A percentile compares a stretch with the other conserved stretches of the same genome.
Evolutionary conservation across 2,329 filamentous ascomycete genomes (phyloP).

Genomic region (Dissoconium aciculare): DNA sequence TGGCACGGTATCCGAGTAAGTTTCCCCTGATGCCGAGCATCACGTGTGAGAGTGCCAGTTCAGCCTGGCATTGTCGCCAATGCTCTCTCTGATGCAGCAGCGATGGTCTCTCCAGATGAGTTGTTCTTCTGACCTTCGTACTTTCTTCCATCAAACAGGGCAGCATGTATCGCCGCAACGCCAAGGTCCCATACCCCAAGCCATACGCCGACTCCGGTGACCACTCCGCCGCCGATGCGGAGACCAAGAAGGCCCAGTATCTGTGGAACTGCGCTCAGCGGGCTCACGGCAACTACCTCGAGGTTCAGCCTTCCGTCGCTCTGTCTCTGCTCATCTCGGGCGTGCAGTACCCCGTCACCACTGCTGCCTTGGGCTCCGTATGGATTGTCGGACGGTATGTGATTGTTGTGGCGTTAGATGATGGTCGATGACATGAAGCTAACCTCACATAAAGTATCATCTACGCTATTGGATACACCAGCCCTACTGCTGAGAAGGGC

Average conservation of each 20-base stretch:
- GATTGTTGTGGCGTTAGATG: neutral
- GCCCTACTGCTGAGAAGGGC: conserved; percentile 24
- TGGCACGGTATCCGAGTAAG: too few species aligned
- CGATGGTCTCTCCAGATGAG: too few species aligned
- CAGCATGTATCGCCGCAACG: conserved; percentile 32
- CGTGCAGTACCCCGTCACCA: conserved; percentile 36
- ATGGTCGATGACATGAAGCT: neutral
- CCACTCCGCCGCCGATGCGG: conserved; percentile 29
- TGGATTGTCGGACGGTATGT: conserved; percentile 39
- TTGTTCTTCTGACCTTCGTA: neutral
- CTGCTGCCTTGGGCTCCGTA: conserved; percentile 30
- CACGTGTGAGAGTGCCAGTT: too few species aligned
- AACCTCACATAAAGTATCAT: too few species aligned
- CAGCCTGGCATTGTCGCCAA: too few species aligned
- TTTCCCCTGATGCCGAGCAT: too few species aligned
- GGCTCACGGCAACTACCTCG: conserved; percentile 41
- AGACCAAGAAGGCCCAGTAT: conserved; percentile 29
- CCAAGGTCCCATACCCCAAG: conserved; percentile 43
- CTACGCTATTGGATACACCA: conserved; percentile 35
- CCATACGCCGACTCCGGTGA: conserved; percentile 42
- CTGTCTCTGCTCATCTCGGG: conserved; percentile 40
- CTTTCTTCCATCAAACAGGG: neutral
- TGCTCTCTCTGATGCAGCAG: too few species aligned
- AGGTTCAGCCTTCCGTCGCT: conserved; percentile 40
- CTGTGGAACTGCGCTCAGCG: conserved; percentile 40